Percentiles rank a stretch among this genome's conserved stretches.
These are phyloP conservation scores for Mortierella sp. DNA, from an alignment of 371 early-diverging fungal genomes.

Conservation along the genomic window DNA sequence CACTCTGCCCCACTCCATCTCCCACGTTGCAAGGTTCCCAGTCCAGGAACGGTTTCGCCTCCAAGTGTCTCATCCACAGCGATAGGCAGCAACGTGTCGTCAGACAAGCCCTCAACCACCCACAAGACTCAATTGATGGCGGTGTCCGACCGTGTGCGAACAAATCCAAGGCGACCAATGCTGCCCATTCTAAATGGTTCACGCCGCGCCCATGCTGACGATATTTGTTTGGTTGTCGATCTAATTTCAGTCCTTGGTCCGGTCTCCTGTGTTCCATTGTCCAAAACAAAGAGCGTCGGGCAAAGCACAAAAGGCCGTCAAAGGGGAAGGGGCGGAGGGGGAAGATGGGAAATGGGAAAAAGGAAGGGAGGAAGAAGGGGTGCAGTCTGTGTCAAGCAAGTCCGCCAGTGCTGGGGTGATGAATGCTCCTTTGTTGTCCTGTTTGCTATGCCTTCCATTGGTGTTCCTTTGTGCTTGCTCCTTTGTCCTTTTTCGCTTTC, in stretches of 20 bases:
- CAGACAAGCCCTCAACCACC: not conserved
- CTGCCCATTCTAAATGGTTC: not conserved
- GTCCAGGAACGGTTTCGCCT: not conserved
- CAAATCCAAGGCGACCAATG: not conserved
- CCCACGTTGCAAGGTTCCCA: not conserved
- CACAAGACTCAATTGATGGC: not conserved
- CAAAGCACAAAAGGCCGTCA: not conserved
- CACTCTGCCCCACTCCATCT: not conserved
- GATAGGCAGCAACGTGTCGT: not conserved
- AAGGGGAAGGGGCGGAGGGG: not conserved
- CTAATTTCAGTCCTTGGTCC: not conserved
- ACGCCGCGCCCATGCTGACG: not conserved
- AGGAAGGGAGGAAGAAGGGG: conserved; percentile 4
- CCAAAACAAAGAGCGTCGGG: not conserved
- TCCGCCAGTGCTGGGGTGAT: not conserved
- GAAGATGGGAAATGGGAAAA: not conserved
- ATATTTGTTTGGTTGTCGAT: not conserved
- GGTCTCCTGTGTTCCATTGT: not conserved
- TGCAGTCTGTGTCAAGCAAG: not conserved
- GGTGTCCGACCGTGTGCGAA: not conserved
- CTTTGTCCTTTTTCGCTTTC: not conserved
- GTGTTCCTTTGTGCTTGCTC: not conserved
- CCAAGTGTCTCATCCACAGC: not conserved
- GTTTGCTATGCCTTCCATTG: not conserved
- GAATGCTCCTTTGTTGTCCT: not conserved